Percentiles rank a stretch among this genome's conserved stretches.
phyloP scores from a whole-genome alignment of 192 early-diverging fungal species.

The Pilaira anomala region DNA sequence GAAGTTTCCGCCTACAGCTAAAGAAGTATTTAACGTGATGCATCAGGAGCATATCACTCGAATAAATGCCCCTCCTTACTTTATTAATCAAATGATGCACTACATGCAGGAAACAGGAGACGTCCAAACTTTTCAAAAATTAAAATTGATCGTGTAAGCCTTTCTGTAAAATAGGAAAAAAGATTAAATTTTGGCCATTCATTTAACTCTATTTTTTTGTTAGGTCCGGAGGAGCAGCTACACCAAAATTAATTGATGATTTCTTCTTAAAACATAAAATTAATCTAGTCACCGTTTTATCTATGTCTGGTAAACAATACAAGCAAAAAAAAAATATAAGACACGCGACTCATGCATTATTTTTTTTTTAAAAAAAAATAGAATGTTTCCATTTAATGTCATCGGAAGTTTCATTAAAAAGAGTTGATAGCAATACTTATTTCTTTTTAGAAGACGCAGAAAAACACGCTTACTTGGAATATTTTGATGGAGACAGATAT shows the following conservation, averaged over 20 bases:
- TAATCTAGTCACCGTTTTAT: not conserved
- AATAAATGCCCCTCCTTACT: not conserved
- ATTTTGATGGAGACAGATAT: not conserved
- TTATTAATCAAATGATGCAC: not conserved
- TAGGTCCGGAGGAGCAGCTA: not conserved
- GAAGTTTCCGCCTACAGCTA: not conserved
- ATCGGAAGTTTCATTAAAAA: not conserved
- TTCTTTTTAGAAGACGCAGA: not conserved
- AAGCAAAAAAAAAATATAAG: not conserved
- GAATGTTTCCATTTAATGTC: constrained; percentile 3
- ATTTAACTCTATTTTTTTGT: too few relatives aligned
- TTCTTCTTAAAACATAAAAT: not conserved
- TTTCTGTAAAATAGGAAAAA: too few relatives aligned
- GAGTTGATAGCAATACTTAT: not conserved
- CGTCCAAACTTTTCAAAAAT: not conserved
- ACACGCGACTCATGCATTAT: not conserved
- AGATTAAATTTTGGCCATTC: too few relatives aligned
- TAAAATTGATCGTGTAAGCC: not conserved
- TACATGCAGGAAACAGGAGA: constrained; percentile 3
- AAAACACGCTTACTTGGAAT: not conserved
- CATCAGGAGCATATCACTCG: not conserved
- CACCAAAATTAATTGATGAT: not conserved
- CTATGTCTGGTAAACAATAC: not conserved
- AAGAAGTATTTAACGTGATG: not conserved
- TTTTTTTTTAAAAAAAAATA: not conserved